Base-by-base conservation (phyloP, 441 rosid genomes). In the Brassica balearica region DNA sequence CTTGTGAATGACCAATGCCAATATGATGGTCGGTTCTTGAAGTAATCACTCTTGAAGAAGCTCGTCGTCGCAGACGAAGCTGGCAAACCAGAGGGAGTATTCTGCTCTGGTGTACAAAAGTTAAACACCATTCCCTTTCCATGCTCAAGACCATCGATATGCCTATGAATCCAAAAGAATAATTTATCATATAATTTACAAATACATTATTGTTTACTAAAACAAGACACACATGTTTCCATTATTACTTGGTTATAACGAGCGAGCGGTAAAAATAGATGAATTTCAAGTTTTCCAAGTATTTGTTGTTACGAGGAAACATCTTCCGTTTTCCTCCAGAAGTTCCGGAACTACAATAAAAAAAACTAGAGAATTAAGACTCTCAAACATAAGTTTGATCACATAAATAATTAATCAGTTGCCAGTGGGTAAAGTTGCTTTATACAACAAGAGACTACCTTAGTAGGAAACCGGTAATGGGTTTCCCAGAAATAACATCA, bases 121-220 rank as follows among this genome's bases (percentile, higher is more conserved):
- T 86, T 80, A 86, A 94, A 91, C 84, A 91, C 89, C 95, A 94
- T 91, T 80, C 97, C 98, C 84, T 92, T 94, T 73, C 96, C 97
- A 73, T 87, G 79, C 51, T 92, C 97, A 17, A 92, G 85, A 48
- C 85, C 91, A 53, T 84, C 86, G 6, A 89, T 84, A 70, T 86
- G 83, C 86, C 91, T 92, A 86, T 10, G 34, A 27, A 64, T 17
- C 34, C 62, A 73, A 73, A 29, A 73, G 61, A 48, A 0, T 15
- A 11, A 15, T 15, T 17, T 22, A 25, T 17, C 8, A 72, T 10
- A 38, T 62, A 43, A 84, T 69, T 9, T 23, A 22, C 4, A 53
- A 36, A 66, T 63, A 64, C 11, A 22, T 0, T 6, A 15, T 22
- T 27, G 5, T 8, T 55, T 48, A 63, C 15, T 10, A 8, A 41